Conservation (phyloP, 768 basidiomycete species). For the Hemileccinum impolitum region DNA sequence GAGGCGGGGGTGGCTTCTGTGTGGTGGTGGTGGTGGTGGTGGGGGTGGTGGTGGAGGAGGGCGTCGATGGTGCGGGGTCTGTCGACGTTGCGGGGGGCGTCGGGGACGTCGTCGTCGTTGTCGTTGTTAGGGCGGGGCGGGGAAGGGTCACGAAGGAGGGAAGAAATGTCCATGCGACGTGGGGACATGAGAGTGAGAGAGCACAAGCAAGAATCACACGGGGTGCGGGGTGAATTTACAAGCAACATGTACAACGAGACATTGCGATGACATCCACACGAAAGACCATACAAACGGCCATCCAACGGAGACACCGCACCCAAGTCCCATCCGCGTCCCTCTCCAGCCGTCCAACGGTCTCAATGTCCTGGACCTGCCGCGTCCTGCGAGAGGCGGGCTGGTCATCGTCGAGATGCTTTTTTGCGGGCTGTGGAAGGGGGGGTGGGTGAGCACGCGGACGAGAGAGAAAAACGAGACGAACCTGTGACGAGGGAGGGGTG, state of each 20-base stretch:
- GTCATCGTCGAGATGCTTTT: conserved; percentile 88
- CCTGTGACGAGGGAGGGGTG: conserved; percentile 39
- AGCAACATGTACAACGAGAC: conserved; percentile 76
- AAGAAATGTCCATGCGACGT: conserved; percentile 72
- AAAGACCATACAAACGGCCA: conserved; percentile 57
- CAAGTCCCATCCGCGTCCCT: conserved; percentile 75
- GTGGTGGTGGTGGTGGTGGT: conserved; percentile 5
- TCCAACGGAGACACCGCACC: conserved; percentile 70
- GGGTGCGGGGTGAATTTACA: not conserved
- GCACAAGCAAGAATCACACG: not conserved
- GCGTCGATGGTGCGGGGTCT: conserved; percentile 18
- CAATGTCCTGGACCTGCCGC: conserved; percentile 79
- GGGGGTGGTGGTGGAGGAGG: conserved; percentile 19
- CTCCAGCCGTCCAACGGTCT: conserved; percentile 89
- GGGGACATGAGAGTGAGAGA: conserved; percentile 44
- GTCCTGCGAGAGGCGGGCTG: conserved; percentile 63
- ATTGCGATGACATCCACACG: conserved; percentile 78
- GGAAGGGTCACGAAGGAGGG: conserved; percentile 51
- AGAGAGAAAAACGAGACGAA: conserved; percentile 15
- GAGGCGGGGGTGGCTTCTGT: conserved; percentile 6
- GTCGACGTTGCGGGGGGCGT: not conserved
- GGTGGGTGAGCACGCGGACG: conserved; percentile 7
- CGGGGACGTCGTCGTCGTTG: not conserved
- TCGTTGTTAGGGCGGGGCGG: conserved; percentile 5
- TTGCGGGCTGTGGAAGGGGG: conserved; percentile 50